phyloP scores from a whole-genome alignment of 2,329 filamentous ascomycete species.

The Furcasterigmium furcatum region DNA sequence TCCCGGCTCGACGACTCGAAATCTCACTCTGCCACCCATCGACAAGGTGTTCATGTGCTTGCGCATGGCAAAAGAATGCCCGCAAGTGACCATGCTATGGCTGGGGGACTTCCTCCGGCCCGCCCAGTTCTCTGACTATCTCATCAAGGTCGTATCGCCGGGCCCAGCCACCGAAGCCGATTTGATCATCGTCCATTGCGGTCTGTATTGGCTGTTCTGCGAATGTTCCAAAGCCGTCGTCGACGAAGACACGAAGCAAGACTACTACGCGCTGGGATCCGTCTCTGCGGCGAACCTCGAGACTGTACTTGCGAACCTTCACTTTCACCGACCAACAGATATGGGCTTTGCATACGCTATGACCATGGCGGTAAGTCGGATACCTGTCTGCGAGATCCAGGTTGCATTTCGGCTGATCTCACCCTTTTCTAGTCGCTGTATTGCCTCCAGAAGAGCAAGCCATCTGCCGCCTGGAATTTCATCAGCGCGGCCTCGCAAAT shows the following conservation, averaged over 20 bases:
- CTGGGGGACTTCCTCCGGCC: not conserved
- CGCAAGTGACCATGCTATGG: slow-evolving; percentile 1
- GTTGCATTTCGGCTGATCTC: too few relatives aligned
- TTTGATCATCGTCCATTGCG: slow-evolving; percentile 15
- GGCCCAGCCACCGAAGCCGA: slow-evolving; percentile 11
- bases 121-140: slow-evolving; percentile 12
- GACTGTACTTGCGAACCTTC: slow-evolving; percentile 13
- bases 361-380: slow-evolving; percentile 12
- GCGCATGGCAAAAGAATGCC: too few relatives aligned
- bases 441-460: slow-evolving; percentile 15
- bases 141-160: slow-evolving; percentile 16
- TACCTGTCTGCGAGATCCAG: too few relatives aligned
- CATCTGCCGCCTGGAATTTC: slow-evolving; percentile 16
- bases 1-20: slow-evolving; percentile 1
- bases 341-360: slow-evolving; percentile 13
- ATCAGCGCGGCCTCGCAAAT: slow-evolving; percentile 15
- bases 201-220: slow-evolving; percentile 15
- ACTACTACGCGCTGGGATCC: slow-evolving; percentile 12
- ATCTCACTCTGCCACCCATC: slow-evolving; percentile 11
- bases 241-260: slow-evolving; percentile 3
- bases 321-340: slow-evolving; percentile 13
- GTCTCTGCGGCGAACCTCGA: slow-evolving; percentile 16
- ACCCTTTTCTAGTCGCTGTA: slow-evolving; percentile 10
- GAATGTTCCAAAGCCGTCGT: slow-evolving; percentile 12
- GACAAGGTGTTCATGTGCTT: slow-evolving; percentile 10